These are phyloP conservation scores for Thozetella sp. DNA, from an alignment of 495 filamentous ascomycete genomes.

Conservation along the genomic window DNA sequence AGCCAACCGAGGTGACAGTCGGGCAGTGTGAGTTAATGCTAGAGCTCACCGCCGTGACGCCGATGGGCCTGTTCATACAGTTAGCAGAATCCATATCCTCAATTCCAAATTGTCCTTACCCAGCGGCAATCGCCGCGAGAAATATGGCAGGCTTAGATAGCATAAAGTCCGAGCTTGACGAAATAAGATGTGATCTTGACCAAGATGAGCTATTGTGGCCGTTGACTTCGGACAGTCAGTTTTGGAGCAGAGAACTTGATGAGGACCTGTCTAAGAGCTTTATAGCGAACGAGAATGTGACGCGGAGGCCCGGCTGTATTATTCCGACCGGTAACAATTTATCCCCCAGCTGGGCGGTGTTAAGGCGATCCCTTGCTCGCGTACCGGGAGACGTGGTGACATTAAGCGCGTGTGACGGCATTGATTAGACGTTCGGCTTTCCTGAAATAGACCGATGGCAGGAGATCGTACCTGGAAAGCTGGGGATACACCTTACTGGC, in stretches of 20 bases:
- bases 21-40: neutral
- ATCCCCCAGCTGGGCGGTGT: no score
- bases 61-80: neutral
- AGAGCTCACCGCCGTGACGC: neutral
- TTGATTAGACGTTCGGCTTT: neutral
- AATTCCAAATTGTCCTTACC: neutral
- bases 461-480: neutral
- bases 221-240: neutral
- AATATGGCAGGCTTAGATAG: neutral
- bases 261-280: no score
- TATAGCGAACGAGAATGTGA: no score
- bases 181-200: neutral
- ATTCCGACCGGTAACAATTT: no score
- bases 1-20: constrained; percentile 1
- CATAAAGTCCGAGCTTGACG: no score
- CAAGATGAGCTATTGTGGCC: no score
- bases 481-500: neutral
- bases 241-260: no score
- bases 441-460: neutral
- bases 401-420: neutral
- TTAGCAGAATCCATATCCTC: neutral
- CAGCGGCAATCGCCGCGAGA: neutral
- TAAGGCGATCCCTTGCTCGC: no score
- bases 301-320: no score
- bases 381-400: no score